These are phyloP conservation scores for Claviceps quebecensis DNA, from an alignment of 2,329 filamentous ascomycete genomes.

Conservation along the genomic window DNA sequence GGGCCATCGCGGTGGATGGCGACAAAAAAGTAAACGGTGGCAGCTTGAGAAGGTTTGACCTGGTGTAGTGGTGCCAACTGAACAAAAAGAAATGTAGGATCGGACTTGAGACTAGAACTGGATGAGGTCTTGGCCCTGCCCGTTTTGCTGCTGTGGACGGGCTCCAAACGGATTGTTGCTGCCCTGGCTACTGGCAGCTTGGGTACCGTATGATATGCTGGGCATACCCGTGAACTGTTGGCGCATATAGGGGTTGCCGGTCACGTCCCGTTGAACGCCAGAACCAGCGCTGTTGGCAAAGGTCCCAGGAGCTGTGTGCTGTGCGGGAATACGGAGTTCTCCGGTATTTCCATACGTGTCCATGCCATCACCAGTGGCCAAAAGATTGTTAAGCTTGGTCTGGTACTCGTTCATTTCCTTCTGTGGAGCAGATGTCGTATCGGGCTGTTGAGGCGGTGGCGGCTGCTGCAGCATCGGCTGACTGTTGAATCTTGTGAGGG, in stretches of 20 bases:
- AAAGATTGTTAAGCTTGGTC: slow-evolving; percentile 70
- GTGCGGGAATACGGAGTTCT: slow-evolving; percentile 83
- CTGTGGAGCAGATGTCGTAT: slow-evolving; percentile 25
- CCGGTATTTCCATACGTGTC: slow-evolving; percentile 98
- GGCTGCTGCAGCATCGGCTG: slow-evolving; percentile 31
- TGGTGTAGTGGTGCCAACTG: not conserved
- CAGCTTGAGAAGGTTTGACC: not conserved
- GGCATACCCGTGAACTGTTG: slow-evolving; percentile 73
- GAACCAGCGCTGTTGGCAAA: slow-evolving; percentile 92
- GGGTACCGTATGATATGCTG: slow-evolving; percentile 36
- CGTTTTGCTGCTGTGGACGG: slow-evolving; percentile 33
- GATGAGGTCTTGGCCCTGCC: slow-evolving; percentile 45
- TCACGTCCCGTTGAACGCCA: slow-evolving; percentile 60
- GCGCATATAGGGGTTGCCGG: slow-evolving; percentile 78
- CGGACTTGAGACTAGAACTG: slow-evolving; percentile 37
- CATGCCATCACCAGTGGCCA: slow-evolving; percentile 79
- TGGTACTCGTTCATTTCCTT: slow-evolving; percentile 48
- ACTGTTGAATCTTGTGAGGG: slow-evolving; percentile 45
- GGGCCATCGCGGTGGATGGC: not conserved
- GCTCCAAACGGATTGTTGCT: slow-evolving; percentile 46
- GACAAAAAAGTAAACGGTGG: not conserved
- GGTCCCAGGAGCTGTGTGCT: slow-evolving; percentile 89
- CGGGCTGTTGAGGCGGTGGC: slow-evolving; percentile 24
- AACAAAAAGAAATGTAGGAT: not conserved
- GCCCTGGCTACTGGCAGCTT: slow-evolving; percentile 38